Conservation (phyloP, 495 filamentous ascomycete species). For the Neurospora sp. region DNA sequence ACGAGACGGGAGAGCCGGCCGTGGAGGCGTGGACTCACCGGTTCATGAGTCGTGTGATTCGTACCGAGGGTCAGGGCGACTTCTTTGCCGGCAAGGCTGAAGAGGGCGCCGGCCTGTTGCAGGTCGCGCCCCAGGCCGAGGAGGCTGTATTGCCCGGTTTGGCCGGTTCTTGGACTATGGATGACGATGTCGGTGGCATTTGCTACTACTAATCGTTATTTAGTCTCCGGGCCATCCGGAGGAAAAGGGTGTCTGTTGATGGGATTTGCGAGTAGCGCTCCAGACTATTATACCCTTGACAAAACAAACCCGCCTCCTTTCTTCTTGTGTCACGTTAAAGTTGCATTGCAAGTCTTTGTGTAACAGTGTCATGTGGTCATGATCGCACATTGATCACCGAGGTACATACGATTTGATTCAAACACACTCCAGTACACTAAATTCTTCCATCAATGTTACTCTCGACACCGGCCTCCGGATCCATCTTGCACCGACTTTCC, state of each 20-base stretch:
- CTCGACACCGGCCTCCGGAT: neutral
- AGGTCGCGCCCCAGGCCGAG: conserved; percentile 29
- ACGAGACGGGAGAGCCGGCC: conserved; percentile 90
- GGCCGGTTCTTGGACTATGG: conserved; percentile 75
- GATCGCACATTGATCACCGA: neutral
- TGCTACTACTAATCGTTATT: conserved; percentile 30
- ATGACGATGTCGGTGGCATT: conserved; percentile 59
- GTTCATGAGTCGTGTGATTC: conserved; percentile 51
- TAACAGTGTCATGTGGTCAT: neutral
- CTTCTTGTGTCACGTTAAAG: neutral
- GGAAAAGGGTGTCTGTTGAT: neutral
- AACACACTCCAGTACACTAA: neutral
- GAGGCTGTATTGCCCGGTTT: conserved; percentile 69
- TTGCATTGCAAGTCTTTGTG: neutral
- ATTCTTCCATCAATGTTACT: neutral
- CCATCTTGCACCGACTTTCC: neutral
- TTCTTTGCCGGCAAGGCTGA: conserved; percentile 55
- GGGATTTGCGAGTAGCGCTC: neutral
- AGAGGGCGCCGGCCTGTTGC: conserved; percentile 13
- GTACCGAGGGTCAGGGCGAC: conserved; percentile 34
- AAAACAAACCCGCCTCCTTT: neutral
- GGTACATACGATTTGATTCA: neutral
- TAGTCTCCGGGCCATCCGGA: neutral
- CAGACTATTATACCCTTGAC: neutral
- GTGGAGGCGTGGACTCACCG: conserved; percentile 73